Conservation (phyloP, 177 flowering plant genomes). For the Vitis hybrid region DNA sequence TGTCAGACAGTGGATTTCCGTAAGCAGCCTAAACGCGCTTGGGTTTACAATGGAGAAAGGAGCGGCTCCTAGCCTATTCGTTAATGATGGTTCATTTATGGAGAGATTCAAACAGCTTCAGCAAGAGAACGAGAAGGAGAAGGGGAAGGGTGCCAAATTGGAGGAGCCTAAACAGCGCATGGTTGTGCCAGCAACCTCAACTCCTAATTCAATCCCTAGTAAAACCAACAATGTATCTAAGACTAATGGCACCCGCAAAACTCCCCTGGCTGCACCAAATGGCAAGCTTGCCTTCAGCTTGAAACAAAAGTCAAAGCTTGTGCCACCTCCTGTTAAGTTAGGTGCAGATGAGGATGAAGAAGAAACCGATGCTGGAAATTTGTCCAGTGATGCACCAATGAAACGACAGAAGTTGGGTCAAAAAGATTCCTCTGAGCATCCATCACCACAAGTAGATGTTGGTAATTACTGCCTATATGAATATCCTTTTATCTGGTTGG, state of each 20-base stretch:
- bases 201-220: slow-evolving; percentile 30
- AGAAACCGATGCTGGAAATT: slow-evolving; percentile 40
- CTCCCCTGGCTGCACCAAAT: slow-evolving; percentile 34
- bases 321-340: slow-evolving; percentile 73
- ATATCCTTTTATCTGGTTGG: slow-evolving; percentile 14
- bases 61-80: slow-evolving; percentile 61
- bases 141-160: slow-evolving; percentile 25
- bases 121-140: slow-evolving; percentile 41
- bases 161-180: slow-evolving; percentile 33
- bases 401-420: slow-evolving; percentile 71
- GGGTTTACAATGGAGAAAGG: slow-evolving; percentile 49
- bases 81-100: slow-evolving; percentile 96
- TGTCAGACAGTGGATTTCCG: too few relatives aligned
- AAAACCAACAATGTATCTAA: slow-evolving; percentile 34
- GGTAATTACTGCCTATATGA: slow-evolving; percentile 69
- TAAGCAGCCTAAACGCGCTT: too few relatives aligned
- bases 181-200: slow-evolving; percentile 29
- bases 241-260: slow-evolving; percentile 40
- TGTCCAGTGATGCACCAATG: slow-evolving; percentile 37
- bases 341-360: slow-evolving; percentile 89
- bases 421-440: slow-evolving; percentile 30
- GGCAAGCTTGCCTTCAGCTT: slow-evolving; percentile 98
- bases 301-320: slow-evolving; percentile 90
- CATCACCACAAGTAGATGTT: slow-evolving; percentile 55
- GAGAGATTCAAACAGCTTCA: slow-evolving; percentile 91